Conservation (phyloP, 2,329 filamentous ascomycete genomes). For the Mariannaea elegans region DNA sequence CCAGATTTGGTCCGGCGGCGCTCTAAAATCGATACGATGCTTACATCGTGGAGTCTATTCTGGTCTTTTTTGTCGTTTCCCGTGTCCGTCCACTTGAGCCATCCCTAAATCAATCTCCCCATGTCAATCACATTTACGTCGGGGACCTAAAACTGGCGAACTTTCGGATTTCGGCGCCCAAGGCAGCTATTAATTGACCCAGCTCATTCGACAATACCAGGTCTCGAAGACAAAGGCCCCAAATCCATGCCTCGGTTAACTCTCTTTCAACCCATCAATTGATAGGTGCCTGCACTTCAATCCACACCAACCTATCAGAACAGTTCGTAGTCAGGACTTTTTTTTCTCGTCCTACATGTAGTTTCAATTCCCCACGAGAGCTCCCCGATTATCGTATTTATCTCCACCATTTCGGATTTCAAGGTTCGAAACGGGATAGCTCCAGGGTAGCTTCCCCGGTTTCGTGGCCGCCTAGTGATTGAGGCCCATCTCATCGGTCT, state of each 20-base stretch:
- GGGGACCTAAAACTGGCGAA: slow-evolving; percentile 3
- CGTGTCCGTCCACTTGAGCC: background rate
- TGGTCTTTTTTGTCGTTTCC: background rate
- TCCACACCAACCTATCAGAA: slow-evolving; percentile 4
- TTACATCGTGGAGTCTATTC: background rate
- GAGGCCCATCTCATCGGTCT: background rate
- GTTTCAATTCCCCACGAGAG: background rate
- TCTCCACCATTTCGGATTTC: background rate
- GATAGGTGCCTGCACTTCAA: background rate
- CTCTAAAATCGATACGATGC: slow-evolving; percentile 12
- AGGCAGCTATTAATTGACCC: slow-evolving; percentile 20
- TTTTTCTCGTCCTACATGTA: background rate
- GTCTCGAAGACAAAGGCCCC: background rate
- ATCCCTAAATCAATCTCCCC: background rate
- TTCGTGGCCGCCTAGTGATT: background rate
- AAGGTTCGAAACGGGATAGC: background rate
- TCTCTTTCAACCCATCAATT: background rate
- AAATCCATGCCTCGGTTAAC: background rate
- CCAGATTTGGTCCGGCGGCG: background rate
- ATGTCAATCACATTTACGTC: slow-evolving; percentile 1
- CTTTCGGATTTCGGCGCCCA: background rate
- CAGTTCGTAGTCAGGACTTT: background rate
- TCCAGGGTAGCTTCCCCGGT: background rate
- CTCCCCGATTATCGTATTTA: background rate
- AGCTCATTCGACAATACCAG: slow-evolving; percentile 8